Base-by-base conservation (phyloP, 768 basidiomycete genomes). In the Rhodosporidiobolus sp. region DNA sequence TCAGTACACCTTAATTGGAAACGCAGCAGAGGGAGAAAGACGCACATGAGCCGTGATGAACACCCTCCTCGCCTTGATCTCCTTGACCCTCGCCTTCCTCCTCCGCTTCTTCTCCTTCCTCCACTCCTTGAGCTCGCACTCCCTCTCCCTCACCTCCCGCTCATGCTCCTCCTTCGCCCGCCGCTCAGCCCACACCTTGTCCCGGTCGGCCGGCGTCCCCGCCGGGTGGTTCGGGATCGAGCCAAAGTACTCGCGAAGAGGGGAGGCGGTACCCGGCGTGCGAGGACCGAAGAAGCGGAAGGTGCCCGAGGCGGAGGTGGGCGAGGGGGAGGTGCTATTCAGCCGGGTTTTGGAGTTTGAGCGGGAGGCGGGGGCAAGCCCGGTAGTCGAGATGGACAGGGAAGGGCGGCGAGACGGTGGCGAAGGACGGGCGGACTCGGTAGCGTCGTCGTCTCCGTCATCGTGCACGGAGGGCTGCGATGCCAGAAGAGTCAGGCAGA, bases 41-140 rank as follows among this genome's bases (percentile, higher is more conserved):
- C 57, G 35, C 34, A 58, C 57, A 43, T 72, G 71, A 2, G 62
- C 62, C 30, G 87, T 76, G 77, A 91, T 90, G 79, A 86, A 92
- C 66, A 91, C 85, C 80, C 88, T 7, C 87, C 87, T 81, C 87
- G 88, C 82, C 85, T 88, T 72, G 14, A 67, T 24, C 78, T 88
- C 83, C 79, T 88, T 82, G 66, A 82, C 80, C 76, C 78, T 82
- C 83, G 69, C 79, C 81, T 59, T 84, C 77, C 83, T 83, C 63
- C 82, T 80, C 76, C 80, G 79, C 57, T 79, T 76, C 59, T 79
- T 79, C 66, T 81, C 77, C 70, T 78, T 74, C 17, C 56, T 34
- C 73, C 73, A 74, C 43, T 70, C 73, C n/a, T 78, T 63, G 59
- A 81, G 78, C 50, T 71, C 72, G 16, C 12, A 16, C 35, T 63